Evolutionary conservation across 148 eudicot species (phyloP), one percentile per base, ranked within the genome.

Genomic region (Silene latifolia): DNA sequence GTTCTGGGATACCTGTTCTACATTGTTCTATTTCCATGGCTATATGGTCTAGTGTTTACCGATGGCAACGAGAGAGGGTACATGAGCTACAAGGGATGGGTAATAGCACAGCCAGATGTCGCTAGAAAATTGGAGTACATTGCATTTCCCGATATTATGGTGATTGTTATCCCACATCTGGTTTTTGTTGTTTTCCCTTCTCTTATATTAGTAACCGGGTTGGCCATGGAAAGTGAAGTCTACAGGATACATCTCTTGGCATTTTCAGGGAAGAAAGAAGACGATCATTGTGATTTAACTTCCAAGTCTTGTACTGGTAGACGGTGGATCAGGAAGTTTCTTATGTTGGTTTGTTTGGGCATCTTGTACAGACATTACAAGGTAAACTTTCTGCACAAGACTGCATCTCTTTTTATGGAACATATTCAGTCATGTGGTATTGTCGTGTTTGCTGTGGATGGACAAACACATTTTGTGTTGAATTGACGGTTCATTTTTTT

Each of bases 71-170:
- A 82, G 80, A 76, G 83, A 72, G 86, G 83, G 66, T 93, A 87
- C 83, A 87, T 93, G 93, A 93, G 95, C 76, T 88, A 87, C 80
- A 89, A 79, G 77, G 98, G 98, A 14, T 93, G 98, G 98, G 97
- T 81, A 56, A 56, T 83, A 76, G 82, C 85, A 39, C 78, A 67
- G 62, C 71, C 79, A 12, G 71, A 82, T 19, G 51, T 32, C 8
- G 75, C 69, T 10, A 70, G 72, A 66, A 80, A 74, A 56, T 21
- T 80, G 69, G 93, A 86, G 51, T 91, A 78, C 66, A 70, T 90
- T 56, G 97, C 95, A 60, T 85, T 76, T 73, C 98, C 98, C 6
- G 98, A 93, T 85, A 66, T 91, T 79, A 89, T 93, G 97, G 90
- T 93, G 69, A 78, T 91, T 12, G 89, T 88, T 76, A 82, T 93